phyloP scores from a whole-genome alignment of 495 filamentous ascomycete genomes.

The Podospora sp. region DNA sequence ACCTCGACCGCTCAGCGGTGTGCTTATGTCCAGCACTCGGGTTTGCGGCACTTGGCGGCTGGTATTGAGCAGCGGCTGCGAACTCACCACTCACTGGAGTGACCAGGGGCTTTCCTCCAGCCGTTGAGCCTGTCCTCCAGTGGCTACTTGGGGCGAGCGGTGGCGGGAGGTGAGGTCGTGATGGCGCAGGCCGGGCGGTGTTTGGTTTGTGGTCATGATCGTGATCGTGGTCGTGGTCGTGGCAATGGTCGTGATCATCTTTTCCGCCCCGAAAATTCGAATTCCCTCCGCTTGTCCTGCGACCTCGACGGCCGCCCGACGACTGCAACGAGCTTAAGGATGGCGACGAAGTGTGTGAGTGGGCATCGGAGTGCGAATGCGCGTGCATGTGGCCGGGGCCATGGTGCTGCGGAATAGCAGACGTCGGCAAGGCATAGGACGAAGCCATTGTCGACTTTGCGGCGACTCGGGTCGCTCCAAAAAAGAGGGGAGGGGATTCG shows the following conservation, averaged over 20 bases:
- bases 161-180: conserved; percentile 37
- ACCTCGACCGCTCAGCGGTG: conserved; percentile 50
- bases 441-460: conserved; percentile 44
- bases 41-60: conserved; percentile 27
- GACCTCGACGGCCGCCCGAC: conserved; percentile 27
- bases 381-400: conserved; percentile 32
- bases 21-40: conserved; percentile 34
- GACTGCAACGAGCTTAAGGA: conserved; percentile 30
- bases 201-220: conserved; percentile 39
- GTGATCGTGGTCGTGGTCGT: conserved; percentile 35
- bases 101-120: conserved; percentile 35
- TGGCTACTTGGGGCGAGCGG: conserved; percentile 29
- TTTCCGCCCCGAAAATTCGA: conserved; percentile 31
- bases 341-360: conserved; percentile 43
- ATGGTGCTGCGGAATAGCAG: conserved; percentile 50
- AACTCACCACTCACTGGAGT: conserved; percentile 34
- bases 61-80: conserved; percentile 32
- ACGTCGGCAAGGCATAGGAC: conserved; percentile 53
- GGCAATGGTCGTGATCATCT: conserved; percentile 41
- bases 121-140: conserved; percentile 38
- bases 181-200: conserved; percentile 27
- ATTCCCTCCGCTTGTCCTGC: conserved; percentile 26
- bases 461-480: background rate
- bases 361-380: conserved; percentile 40
- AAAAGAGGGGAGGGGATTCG: background rate